phyloP scores from a whole-genome alignment of 768 basidiomycete genomes.

The Boletus sp. region DNA sequence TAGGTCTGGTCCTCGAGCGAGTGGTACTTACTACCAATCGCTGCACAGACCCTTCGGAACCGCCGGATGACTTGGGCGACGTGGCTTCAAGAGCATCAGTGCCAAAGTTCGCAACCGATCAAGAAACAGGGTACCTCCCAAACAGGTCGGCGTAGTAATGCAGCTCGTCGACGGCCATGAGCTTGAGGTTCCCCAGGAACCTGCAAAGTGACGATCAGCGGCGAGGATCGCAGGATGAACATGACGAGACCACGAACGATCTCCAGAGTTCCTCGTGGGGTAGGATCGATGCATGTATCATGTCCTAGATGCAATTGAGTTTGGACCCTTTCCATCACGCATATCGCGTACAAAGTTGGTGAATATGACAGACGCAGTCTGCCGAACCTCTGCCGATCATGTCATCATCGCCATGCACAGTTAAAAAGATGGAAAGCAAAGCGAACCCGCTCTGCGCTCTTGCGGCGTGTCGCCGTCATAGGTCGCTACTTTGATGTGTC shows the following conservation, averaged over 20 bases:
- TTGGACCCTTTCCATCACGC: background rate
- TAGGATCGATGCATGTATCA: slow-evolving; percentile 79
- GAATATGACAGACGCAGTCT: slow-evolving; percentile 75
- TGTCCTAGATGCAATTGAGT: slow-evolving; percentile 52
- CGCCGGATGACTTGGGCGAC: slow-evolving; percentile 78
- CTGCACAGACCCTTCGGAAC: slow-evolving; percentile 70
- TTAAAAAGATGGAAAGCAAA: background rate
- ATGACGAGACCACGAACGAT: slow-evolving; percentile 39
- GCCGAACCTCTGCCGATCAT: slow-evolving; percentile 55
- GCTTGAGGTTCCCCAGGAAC: slow-evolving; percentile 72
- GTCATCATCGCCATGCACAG: background rate
- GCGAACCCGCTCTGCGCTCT: slow-evolving; percentile 58
- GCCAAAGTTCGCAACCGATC: background rate
- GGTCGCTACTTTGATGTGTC: slow-evolving; percentile 63
- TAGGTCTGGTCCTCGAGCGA: background rate
- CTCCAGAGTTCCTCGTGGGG: slow-evolving; percentile 86
- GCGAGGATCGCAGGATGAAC: background rate
- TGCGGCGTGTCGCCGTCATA: slow-evolving; percentile 89
- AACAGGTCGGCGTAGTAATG: slow-evolving; percentile 83
- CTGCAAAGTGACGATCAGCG: slow-evolving; percentile 34
- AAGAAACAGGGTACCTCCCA: slow-evolving; percentile 55
- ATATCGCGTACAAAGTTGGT: slow-evolving; percentile 76
- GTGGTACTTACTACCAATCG: slow-evolving; percentile 65
- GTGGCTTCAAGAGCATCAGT: slow-evolving; percentile 47
- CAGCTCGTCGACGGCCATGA: slow-evolving; percentile 82